These are phyloP conservation scores for Botryotinia calthae DNA, from an alignment of 2,329 filamentous ascomycete genomes.

Conservation along the genomic window DNA sequence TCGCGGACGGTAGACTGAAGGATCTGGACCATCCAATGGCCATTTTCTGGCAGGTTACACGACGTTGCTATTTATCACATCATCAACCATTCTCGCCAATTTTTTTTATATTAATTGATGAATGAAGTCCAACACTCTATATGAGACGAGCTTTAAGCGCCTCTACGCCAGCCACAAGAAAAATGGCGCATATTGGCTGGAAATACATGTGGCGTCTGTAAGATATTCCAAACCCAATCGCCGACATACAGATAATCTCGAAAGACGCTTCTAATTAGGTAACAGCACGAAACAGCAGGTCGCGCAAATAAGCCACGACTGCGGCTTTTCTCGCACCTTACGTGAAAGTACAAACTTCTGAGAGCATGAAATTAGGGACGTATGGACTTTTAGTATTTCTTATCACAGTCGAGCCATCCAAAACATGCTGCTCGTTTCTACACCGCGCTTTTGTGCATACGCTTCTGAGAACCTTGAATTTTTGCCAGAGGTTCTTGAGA, in stretches of 20 bases:
- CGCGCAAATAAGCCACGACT: background rate
- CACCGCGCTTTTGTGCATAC: constrained; percentile 12
- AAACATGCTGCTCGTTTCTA: constrained; percentile 1
- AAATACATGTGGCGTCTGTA: background rate
- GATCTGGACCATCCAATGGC: background rate
- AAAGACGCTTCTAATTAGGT: background rate
- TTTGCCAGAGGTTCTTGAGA: background rate
- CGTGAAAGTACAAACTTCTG: background rate
- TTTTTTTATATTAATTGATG: background rate
- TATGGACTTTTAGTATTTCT: background rate
- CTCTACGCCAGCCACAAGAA: background rate
- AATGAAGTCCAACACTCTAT: background rate
- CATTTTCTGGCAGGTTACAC: background rate
- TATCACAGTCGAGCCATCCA: background rate
- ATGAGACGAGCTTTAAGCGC: background rate
- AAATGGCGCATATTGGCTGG: background rate
- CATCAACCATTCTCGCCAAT: background rate
- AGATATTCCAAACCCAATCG: background rate
- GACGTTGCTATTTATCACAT: background rate
- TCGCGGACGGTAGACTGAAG: background rate
- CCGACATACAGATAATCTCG: background rate
- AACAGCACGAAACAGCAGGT: background rate
- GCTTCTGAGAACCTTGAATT: constrained; percentile 21
- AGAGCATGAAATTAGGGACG: background rate
- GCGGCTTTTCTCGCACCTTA: background rate